Percentiles rank a stretch among this genome's conserved stretches.
These are phyloP conservation scores for Colletotrichum aenigma DNA, from an alignment of 2,329 filamentous ascomycete species.

Conservation along the genomic window DNA sequence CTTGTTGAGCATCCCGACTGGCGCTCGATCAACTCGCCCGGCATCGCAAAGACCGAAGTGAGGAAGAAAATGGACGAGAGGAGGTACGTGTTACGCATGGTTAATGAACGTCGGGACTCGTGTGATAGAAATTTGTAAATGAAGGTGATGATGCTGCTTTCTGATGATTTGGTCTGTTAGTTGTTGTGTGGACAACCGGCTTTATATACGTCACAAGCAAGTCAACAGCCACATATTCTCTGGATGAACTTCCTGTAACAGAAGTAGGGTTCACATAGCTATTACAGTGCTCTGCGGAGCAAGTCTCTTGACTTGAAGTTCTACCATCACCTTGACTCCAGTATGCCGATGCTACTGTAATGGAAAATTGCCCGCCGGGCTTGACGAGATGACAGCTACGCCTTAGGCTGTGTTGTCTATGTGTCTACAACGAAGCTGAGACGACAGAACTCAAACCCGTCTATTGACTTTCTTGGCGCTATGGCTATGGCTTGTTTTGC, in stretches of 20 bases:
- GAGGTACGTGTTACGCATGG: neutral
- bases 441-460: neutral
- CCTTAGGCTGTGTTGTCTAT: neutral
- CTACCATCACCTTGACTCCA: neutral
- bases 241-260: neutral
- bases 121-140: neutral
- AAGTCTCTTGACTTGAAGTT: neutral
- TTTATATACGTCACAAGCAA: neutral
- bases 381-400: neutral
- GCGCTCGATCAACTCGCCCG: neutral
- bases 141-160: neutral
- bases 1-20: neutral
- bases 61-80: neutral
- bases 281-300: neutral
- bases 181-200: neutral
- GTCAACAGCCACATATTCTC: neutral
- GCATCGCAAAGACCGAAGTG: neutral
- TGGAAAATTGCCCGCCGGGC: neutral
- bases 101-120: neutral
- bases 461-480: neutral
- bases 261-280: neutral
- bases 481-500: neutral
- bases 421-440: neutral
- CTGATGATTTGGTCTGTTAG: accelerated
- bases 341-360: neutral